phyloP scores from a whole-genome alignment of 2,329 filamentous ascomycete species.

The Colletotrichum nymphaeae region DNA sequence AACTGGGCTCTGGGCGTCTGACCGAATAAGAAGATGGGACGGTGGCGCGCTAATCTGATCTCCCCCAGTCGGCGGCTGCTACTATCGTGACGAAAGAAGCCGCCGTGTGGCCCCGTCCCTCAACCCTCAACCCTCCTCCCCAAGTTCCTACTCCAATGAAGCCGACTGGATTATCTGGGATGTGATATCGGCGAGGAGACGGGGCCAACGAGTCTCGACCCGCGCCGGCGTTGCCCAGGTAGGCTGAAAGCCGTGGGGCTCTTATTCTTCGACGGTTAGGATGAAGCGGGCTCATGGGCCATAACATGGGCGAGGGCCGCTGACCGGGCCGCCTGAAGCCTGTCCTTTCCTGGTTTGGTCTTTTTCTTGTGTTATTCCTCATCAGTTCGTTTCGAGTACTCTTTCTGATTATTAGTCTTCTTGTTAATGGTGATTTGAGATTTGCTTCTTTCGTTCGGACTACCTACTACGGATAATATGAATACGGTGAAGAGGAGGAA shows the following conservation, averaged over 20 bases:
- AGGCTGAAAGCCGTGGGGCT: neutral
- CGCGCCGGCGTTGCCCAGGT: neutral
- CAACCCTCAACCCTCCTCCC: neutral
- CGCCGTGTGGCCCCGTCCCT: slow-evolving; percentile 7
- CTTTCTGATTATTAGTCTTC: neutral
- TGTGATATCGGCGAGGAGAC: neutral
- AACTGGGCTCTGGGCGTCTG: neutral
- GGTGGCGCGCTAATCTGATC: slow-evolving; percentile 29
- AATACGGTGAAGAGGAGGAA: slow-evolving; percentile 3
- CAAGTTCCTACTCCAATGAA: neutral
- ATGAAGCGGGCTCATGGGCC: slow-evolving; percentile 10
- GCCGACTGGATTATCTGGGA: slow-evolving; percentile 3
- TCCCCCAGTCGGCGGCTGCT: neutral
- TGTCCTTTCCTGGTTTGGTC: neutral
- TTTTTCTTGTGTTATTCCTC: neutral
- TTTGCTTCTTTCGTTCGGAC: neutral
- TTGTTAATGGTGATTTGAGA: neutral
- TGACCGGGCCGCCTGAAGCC: neutral
- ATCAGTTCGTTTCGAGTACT: slow-evolving; percentile 1
- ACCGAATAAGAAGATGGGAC: slow-evolving; percentile 29
- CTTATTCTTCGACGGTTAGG: neutral
- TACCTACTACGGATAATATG: slow-evolving; percentile 8
- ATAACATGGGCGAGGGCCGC: slow-evolving; percentile 25
- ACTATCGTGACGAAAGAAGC: neutral
- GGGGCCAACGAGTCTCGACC: neutral